Evolutionary conservation across 768 basidiomycete genomes (phyloP).

Genomic region (Termitomyces heimii): DNA sequence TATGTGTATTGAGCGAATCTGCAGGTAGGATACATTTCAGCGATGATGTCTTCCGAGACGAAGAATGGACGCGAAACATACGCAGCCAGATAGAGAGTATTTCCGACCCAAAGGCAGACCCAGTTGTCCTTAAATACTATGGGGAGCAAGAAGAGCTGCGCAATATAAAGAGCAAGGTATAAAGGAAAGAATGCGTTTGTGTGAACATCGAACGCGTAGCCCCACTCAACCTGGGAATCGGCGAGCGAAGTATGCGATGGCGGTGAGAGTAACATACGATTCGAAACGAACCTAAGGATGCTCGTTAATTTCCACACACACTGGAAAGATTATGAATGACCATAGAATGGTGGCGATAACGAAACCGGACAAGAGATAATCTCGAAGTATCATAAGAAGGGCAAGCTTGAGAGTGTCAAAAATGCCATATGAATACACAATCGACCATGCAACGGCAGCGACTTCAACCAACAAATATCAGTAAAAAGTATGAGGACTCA

Average conservation of each 20-base stretch:
- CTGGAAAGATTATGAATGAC: constrained; percentile 29
- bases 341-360: constrained; percentile 72
- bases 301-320: constrained; percentile 4
- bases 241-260: constrained; percentile 65
- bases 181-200: constrained; percentile 96
- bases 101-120: constrained; percentile 92
- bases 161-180: constrained; percentile 85
- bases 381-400: constrained; percentile 79
- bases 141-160: constrained; percentile 81
- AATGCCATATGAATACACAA: constrained; percentile 67
- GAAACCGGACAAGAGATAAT: constrained; percentile 80
- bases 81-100: constrained; percentile 88
- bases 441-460: constrained; percentile 78
- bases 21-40: constrained; percentile 1
- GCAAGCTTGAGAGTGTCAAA: constrained; percentile 57
- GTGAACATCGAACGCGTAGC: constrained; percentile 95
- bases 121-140: constrained; percentile 81
- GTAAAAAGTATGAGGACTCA: neutral
- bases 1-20: constrained; percentile 90
- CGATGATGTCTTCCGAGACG: neutral
- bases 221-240: constrained; percentile 82
- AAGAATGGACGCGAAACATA: constrained; percentile 26
- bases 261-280: constrained; percentile 63
- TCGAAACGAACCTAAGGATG: constrained; percentile 58
- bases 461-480: constrained; percentile 34